Conservation (phyloP, 495 filamentous ascomycete genomes). For the Tricharina praecox region DNA sequence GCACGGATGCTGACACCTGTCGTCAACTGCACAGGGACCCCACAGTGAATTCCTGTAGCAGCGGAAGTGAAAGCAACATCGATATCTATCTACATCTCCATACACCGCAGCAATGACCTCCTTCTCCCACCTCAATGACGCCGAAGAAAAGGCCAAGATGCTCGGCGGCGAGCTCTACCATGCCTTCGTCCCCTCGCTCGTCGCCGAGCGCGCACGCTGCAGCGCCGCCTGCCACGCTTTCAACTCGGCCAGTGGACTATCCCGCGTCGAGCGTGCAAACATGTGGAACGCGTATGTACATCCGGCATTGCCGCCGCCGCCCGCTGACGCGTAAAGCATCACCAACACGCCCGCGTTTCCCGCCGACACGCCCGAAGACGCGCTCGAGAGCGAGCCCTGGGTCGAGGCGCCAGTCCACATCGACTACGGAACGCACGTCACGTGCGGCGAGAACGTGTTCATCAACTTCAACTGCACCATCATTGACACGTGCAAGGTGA, state of each 20-base stretch:
- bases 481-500: constrained; percentile 61
- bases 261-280: constrained; percentile 42
- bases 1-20: too few species aligned
- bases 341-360: constrained; percentile 34
- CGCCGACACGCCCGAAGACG: constrained; percentile 49
- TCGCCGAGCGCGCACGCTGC: constrained; percentile 41
- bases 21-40: too few species aligned
- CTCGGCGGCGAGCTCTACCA: constrained; percentile 34
- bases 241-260: constrained; percentile 40
- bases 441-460: constrained; percentile 49
- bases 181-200: constrained; percentile 33
- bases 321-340: constrained; percentile 45
- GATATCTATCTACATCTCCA: too few species aligned
- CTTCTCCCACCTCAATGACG: too few species aligned
- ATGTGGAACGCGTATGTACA: constrained; percentile 56
- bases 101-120: too few species aligned
- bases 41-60: too few species aligned
- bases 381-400: constrained; percentile 45
- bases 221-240: constrained; percentile 41
- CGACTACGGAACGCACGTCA: constrained; percentile 64
- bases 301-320: background rate
- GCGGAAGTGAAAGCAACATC: too few species aligned
- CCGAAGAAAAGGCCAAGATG: constrained; percentile 30
- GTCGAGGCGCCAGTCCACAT: constrained; percentile 53
- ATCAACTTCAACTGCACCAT: constrained; percentile 63